Conservation (phyloP, 2,329 filamentous ascomycete genomes). For the Arachnomyces sp. region DNA sequence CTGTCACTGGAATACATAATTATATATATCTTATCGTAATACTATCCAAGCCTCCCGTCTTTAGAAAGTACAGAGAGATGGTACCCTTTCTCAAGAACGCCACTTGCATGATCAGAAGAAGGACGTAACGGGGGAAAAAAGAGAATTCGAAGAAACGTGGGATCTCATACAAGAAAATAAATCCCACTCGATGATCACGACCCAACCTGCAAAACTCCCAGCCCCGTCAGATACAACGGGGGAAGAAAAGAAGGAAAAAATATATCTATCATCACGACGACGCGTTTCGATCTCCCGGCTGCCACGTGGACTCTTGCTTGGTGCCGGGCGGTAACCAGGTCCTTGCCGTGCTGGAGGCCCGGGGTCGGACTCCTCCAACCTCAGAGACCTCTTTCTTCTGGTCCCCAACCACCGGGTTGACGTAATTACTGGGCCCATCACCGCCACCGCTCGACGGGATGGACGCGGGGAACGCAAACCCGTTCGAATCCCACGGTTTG, state of each 20-base stretch:
- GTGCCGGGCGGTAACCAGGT: conserved; percentile 69
- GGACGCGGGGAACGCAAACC: conserved; percentile 26
- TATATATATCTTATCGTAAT: not conserved
- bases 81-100: not conserved
- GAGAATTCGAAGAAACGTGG: not conserved
- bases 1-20: not conserved
- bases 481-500: conserved; percentile 30
- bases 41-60: conserved; percentile 4
- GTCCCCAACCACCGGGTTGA: conserved; percentile 13
- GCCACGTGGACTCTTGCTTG: conserved; percentile 80
- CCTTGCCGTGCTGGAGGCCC: conserved; percentile 30
- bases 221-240: conserved; percentile 9
- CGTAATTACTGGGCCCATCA: not conserved
- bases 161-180: conserved; percentile 1
- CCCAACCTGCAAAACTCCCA: not conserved
- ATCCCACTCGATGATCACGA: not conserved
- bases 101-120: not conserved
- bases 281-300: conserved; percentile 35
- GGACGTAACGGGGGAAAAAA: not conserved
- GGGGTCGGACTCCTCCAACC: conserved; percentile 33
- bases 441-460: not conserved
- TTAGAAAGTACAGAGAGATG: conserved; percentile 2
- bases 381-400: conserved; percentile 39
- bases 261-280: conserved; percentile 15
- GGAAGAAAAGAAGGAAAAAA: conserved; percentile 10